These are phyloP conservation scores for Barnettozyma populi DNA, from an alignment of 805 yeast species.

Conservation along the genomic window DNA sequence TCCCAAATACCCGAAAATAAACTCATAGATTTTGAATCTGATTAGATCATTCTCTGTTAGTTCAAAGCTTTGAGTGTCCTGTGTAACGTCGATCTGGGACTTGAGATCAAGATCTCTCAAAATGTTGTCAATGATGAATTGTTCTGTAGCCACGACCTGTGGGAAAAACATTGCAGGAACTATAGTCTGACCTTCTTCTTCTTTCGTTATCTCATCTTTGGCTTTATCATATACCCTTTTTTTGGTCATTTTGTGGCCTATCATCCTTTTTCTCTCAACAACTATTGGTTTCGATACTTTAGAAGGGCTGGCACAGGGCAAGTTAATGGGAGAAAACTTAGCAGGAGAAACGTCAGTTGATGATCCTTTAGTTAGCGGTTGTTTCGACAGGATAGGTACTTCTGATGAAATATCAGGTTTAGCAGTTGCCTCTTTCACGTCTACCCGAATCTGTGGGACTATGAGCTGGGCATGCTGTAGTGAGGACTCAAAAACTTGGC, in stretches of 20 bases:
- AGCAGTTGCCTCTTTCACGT: background rate
- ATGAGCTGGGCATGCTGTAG: background rate
- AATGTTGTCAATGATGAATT: constrained; percentile 14
- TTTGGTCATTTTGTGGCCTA: background rate
- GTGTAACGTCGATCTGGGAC: constrained; percentile 1
- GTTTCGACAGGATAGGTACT: background rate
- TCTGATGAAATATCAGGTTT: background rate
- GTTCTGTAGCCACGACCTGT: constrained; percentile 4
- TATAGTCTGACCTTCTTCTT: background rate
- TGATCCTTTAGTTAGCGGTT: background rate
- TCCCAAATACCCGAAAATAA: constrained; percentile 12
- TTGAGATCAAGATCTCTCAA: constrained; percentile 7
- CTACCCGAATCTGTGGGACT: background rate
- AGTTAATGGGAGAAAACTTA: background rate
- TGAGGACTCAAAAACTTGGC: background rate
- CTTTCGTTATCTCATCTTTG: too few relatives aligned
- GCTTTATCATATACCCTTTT: background rate
- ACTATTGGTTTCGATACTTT: background rate
- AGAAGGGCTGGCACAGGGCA: background rate
- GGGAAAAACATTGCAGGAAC: constrained; percentile 9
- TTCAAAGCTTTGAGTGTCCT: constrained; percentile 1
- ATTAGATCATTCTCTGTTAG: constrained; percentile 11
- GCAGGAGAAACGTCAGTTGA: background rate
- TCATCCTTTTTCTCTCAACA: background rate
- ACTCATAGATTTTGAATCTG: constrained; percentile 15